phyloP scores from a whole-genome alignment of 805 yeast genomes.

The Jamesozyma lodderae region DNA sequence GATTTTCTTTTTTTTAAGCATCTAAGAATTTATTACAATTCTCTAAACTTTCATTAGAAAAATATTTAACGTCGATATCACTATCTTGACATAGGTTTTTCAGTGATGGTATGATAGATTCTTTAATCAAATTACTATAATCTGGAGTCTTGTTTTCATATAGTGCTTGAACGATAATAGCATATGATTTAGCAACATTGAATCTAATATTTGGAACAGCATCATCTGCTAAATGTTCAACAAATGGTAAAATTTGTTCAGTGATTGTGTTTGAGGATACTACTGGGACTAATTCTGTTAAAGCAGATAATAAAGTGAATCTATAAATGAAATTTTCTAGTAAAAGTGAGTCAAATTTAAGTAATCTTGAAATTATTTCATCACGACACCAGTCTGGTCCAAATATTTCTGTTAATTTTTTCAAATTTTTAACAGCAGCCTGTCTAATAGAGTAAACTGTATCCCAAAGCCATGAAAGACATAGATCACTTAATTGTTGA shows the following conservation, averaged over 20 bases:
- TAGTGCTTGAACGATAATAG: slow-evolving; percentile 49
- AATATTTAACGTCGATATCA: slow-evolving; percentile 86
- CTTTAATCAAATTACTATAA: slow-evolving; percentile 33
- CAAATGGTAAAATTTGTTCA: slow-evolving; percentile 67
- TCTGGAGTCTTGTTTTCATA: slow-evolving; percentile 17
- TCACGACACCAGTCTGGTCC: slow-evolving; percentile 90
- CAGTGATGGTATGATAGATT: slow-evolving; percentile 54
- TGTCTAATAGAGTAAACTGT: slow-evolving; percentile 92
- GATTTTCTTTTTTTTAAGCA: background rate
- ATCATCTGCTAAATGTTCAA: slow-evolving; percentile 63
- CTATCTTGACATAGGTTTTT: slow-evolving; percentile 57
- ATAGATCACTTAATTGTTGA: slow-evolving; percentile 79
- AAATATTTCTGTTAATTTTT: slow-evolving; percentile 71
- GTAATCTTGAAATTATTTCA: slow-evolving; percentile 70
- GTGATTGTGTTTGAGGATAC: slow-evolving; percentile 48
- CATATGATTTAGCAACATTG: slow-evolving; percentile 83
- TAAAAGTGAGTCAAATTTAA: slow-evolving; percentile 36
- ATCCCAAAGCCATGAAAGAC: slow-evolving; percentile 98
- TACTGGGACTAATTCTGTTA: slow-evolving; percentile 73
- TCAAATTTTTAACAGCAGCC: slow-evolving; percentile 84
- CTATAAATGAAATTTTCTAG: slow-evolving; percentile 75
- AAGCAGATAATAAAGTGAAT: slow-evolving; percentile 80
- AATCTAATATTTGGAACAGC: slow-evolving; percentile 92
- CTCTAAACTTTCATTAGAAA: slow-evolving; percentile 58
- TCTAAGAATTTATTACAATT: slow-evolving; percentile 16